phyloP scores from a whole-genome alignment of 1,284 basidiomycete species.

The Tylopilus sp. region DNA sequence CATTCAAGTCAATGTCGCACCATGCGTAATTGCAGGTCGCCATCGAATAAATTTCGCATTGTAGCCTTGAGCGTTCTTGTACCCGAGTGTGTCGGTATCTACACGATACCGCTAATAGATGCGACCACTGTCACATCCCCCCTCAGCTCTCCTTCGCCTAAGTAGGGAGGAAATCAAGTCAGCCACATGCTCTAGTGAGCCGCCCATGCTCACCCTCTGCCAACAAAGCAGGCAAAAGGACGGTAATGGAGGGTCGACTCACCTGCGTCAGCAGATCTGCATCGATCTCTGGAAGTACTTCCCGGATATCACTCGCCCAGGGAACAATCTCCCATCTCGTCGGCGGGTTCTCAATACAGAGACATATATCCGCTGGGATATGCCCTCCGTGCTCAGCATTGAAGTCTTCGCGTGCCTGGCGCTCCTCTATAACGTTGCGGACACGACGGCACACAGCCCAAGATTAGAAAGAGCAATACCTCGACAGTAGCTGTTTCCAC shows the following conservation, averaged over 20 bases:
- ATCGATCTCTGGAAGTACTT: conserved; percentile 69
- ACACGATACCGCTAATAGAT: conserved; percentile 36
- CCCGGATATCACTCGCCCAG: conserved; percentile 60
- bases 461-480: conserved; percentile 4
- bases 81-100: not conserved
- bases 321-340: conserved; percentile 76
- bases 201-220: not conserved
- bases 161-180: not conserved
- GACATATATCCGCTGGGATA: conserved; percentile 80
- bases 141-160: conserved; percentile 34
- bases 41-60: no score
- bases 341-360: conserved; percentile 77
- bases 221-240: not conserved
- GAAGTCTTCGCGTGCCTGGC: conserved; percentile 70
- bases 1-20: no score
- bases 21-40: no score
- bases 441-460: not conserved
- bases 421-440: conserved; percentile 65
- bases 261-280: conserved; percentile 69
- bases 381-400: conserved; percentile 75
- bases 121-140: conserved; percentile 17
- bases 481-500: no score
- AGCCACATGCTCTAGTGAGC: no score
- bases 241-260: conserved; percentile 8
- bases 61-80: not conserved